phyloP scores from a whole-genome alignment of 2,329 filamentous ascomycete genomes.

The Aspergillus phoenicis region DNA sequence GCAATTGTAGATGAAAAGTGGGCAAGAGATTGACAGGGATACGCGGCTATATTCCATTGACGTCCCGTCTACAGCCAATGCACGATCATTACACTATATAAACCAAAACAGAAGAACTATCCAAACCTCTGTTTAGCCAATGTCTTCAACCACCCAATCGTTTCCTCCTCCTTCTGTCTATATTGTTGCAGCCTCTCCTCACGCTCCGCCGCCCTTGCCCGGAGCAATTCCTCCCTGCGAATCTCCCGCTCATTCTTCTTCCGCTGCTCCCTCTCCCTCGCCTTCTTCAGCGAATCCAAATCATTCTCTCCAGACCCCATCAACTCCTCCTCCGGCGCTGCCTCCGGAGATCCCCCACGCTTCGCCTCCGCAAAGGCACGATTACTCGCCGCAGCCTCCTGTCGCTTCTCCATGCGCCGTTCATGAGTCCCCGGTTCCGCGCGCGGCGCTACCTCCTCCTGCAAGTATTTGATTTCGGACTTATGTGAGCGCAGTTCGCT shows the following conservation, averaged over 20 bases:
- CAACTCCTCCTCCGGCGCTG: conserved; percentile 71
- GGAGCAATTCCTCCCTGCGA: conserved; percentile 74
- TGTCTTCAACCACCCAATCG: conserved; percentile 77
- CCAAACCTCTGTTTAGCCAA: conserved; percentile 81
- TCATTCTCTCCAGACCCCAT: conserved; percentile 67
- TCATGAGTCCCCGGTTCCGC: conserved; percentile 82
- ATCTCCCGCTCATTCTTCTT: conserved; percentile 85
- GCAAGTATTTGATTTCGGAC: conserved; percentile 34
- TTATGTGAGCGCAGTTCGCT: conserved; percentile 57
- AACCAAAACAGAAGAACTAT: neutral
- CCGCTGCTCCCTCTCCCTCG: conserved; percentile 65
- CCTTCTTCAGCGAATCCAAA: conserved; percentile 65
- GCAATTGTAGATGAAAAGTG: too few relatives aligned
- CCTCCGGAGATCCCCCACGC: conserved; percentile 60
- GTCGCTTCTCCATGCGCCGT: conserved; percentile 82
- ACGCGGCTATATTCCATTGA: neutral
- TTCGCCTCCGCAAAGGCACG: conserved; percentile 67
- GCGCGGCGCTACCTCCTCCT: conserved; percentile 78
- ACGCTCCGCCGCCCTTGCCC: conserved; percentile 75
- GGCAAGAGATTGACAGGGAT: too few relatives aligned
- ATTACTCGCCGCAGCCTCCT: conserved; percentile 71
- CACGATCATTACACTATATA: neutral
- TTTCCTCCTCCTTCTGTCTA: conserved; percentile 76
- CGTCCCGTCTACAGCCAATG: neutral
- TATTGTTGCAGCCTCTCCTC: conserved; percentile 73